These are phyloP conservation scores for Cercospora janseana DNA, from an alignment of 2,329 filamentous ascomycete genomes.

Conservation along the genomic window DNA sequence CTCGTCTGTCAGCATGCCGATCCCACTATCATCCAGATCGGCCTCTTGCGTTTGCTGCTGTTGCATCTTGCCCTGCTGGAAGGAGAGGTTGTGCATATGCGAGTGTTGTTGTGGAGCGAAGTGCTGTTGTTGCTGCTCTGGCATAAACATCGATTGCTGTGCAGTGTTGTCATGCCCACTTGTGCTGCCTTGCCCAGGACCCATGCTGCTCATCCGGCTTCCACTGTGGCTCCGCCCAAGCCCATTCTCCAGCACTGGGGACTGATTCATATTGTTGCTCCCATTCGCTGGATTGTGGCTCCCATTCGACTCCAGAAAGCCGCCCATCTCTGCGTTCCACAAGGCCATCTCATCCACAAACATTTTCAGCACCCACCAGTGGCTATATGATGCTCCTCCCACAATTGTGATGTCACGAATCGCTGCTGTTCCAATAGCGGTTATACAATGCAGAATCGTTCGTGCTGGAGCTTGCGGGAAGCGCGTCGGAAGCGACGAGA, in stretches of 20 bases:
- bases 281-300: constrained; percentile 11
- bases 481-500: constrained; percentile 64
- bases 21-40: constrained; percentile 42
- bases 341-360: constrained; percentile 93
- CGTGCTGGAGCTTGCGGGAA: constrained; percentile 73
- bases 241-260: constrained; percentile 30
- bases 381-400: constrained; percentile 77
- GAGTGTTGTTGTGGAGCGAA: constrained; percentile 25
- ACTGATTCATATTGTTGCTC: constrained; percentile 24
- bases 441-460: constrained; percentile 73
- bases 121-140: constrained; percentile 24
- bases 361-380: constrained; percentile 93
- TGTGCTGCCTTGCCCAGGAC: constrained; percentile 26
- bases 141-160: constrained; percentile 23
- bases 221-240: constrained; percentile 30
- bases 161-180: constrained; percentile 20
- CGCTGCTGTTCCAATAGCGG: constrained; percentile 71
- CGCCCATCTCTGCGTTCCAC: constrained; percentile 85
- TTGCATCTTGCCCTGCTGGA: constrained; percentile 13
- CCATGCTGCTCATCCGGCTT: constrained; percentile 38
- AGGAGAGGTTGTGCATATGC: constrained; percentile 20
- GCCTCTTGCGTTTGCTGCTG: constrained; percentile 28
- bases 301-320: constrained; percentile 64
- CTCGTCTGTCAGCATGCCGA: constrained; percentile 41
- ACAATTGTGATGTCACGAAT: constrained; percentile 78